Evolutionary conservation across 176 grass and related monocot species (phyloP).

Genomic region (Neostapfia colusana): DNA sequence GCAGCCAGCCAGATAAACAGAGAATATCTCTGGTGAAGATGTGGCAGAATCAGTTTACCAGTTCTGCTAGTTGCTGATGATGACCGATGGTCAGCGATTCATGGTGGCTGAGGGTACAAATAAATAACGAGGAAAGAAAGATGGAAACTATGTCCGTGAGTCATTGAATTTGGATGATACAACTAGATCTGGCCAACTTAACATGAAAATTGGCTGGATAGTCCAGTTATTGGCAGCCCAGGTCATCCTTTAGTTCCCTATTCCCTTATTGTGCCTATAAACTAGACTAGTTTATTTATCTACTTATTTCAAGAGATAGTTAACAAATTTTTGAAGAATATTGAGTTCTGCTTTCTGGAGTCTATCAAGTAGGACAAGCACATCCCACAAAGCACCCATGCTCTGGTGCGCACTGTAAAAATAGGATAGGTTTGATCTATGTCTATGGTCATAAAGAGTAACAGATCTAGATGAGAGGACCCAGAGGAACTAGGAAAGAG

Average conservation of each 20-base stretch:
- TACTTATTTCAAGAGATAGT: not conserved
- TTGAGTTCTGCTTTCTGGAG: too few species aligned
- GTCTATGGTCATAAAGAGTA: not conserved
- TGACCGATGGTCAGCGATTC: not conserved
- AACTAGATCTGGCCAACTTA: not conserved
- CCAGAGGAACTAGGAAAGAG: not conserved
- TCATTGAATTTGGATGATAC: not conserved
- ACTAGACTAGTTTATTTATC: not conserved
- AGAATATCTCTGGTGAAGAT: not conserved
- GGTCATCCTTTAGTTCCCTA: not conserved
- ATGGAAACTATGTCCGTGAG: not conserved
- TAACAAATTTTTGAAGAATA: too few species aligned
- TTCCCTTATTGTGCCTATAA: not conserved
- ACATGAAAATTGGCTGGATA: not conserved
- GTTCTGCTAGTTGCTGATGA: not conserved
- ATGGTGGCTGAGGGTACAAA: not conserved
- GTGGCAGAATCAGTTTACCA: not conserved
- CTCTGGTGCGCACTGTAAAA: too few species aligned
- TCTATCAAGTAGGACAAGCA: not conserved
- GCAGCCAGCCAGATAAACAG: not conserved
- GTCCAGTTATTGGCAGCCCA: not conserved
- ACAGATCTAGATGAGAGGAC: not conserved
- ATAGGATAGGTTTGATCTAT: too few species aligned
- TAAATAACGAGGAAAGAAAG: not conserved
- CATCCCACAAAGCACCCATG: not conserved